Conservation (phyloP, 768 basidiomycete genomes). For the Psilocybe tampanensis region DNA sequence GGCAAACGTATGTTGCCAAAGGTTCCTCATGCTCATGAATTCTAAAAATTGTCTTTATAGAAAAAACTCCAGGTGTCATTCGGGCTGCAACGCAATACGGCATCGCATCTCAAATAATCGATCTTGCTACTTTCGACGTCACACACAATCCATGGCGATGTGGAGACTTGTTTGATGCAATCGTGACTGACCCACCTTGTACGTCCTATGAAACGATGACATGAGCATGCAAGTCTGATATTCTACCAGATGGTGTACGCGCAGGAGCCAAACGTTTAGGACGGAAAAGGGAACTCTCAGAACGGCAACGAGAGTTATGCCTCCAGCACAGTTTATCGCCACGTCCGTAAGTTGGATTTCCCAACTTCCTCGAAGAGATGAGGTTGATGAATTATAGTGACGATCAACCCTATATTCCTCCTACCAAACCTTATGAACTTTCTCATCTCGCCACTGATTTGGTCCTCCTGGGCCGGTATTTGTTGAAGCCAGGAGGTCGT, state of each 20-base stretch:
- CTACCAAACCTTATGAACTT: constrained; percentile 91
- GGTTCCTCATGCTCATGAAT: not conserved
- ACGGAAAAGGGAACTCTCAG: constrained; percentile 54
- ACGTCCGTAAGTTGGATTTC: constrained; percentile 43
- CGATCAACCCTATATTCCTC: constrained; percentile 80
- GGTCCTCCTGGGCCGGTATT: constrained; percentile 76
- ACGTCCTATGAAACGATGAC: constrained; percentile 29
- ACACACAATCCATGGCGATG: constrained; percentile 88
- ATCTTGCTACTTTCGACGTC: constrained; percentile 91
- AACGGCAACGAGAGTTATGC: constrained; percentile 37
- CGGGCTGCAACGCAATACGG: constrained; percentile 87
- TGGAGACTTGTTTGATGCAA: constrained; percentile 91
- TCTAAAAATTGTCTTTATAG: constrained; percentile 23
- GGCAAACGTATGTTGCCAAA: constrained; percentile 68
- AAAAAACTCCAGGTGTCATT: constrained; percentile 66
- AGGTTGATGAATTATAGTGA: constrained; percentile 33
- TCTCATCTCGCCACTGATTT: constrained; percentile 82
- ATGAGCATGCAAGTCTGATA: not conserved
- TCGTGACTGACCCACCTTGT: constrained; percentile 96
- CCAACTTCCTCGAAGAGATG: not conserved
- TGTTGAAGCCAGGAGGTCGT: constrained; percentile 83
- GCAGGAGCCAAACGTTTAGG: constrained; percentile 86
- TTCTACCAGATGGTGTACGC: constrained; percentile 80
- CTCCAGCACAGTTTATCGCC: constrained; percentile 38
- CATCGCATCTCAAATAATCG: constrained; percentile 69